Conservation (phyloP, 345 rosid species). For the Euphorbia tirucalli region DNA sequence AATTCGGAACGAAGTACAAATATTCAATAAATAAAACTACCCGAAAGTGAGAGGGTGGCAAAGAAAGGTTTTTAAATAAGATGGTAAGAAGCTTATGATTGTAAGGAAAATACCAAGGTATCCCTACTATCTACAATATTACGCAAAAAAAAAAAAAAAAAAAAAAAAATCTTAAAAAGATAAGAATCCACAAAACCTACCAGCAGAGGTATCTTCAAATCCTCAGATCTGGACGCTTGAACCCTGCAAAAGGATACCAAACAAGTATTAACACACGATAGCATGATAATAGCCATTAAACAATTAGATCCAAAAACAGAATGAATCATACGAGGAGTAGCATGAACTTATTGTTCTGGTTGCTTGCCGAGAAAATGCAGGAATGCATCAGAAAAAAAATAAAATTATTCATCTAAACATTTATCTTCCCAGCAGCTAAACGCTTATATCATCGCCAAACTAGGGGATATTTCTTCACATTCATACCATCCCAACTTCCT, state of each 20-base stretch:
- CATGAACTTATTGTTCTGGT: too few relatives aligned
- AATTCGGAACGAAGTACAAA: conserved; percentile 18
- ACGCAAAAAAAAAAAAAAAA: too few relatives aligned
- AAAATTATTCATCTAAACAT: background rate
- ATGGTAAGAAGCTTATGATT: background rate
- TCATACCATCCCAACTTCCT: too few relatives aligned
- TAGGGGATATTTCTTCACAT: too few relatives aligned
- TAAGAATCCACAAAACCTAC: conserved; percentile 8
- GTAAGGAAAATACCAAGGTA: background rate
- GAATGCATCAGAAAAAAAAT: conserved; percentile 17
- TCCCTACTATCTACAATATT: background rate
- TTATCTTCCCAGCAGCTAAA: background rate
- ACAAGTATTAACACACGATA: background rate
- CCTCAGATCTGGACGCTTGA: conserved; percentile 51
- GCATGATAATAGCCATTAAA: background rate
- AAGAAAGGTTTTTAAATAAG: background rate
- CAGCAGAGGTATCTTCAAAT: conserved; percentile 22
- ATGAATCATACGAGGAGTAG: background rate
- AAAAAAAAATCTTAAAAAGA: conserved; percentile 8
- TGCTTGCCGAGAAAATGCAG: too few relatives aligned
- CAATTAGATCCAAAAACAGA: background rate
- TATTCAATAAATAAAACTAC: conserved; percentile 16
- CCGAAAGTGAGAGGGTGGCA: conserved; percentile 5
- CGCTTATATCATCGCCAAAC: background rate
- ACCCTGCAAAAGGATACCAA: conserved; percentile 14